Evolutionary conservation across 441 rosid genomes (phyloP).

Genomic region (Populus hybrid): DNA sequence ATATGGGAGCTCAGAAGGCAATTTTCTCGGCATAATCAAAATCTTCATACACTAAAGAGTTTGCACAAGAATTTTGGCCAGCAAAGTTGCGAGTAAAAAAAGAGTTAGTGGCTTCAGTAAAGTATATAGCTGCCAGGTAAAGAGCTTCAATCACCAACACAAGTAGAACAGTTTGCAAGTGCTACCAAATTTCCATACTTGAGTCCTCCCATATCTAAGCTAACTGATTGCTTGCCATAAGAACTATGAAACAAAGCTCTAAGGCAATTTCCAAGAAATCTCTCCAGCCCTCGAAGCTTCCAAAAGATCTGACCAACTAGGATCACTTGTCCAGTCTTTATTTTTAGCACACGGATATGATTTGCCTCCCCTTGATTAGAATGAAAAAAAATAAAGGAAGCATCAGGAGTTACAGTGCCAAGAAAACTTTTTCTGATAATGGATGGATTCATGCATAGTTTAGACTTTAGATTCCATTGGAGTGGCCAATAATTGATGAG

Average conservation of each 20-base stretch:
- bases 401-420: constrained; percentile 12
- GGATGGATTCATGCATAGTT: constrained; percentile 3
- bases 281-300: constrained; percentile 1
- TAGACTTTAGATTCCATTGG: constrained; percentile 40
- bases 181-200: neutral
- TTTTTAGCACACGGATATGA: neutral
- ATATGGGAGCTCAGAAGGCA: constrained; percentile 3
- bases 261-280: neutral
- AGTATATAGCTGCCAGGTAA: neutral
- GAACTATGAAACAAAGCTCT: neutral
- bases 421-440: constrained; percentile 2
- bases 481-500: constrained; percentile 38
- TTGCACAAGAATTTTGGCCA: neutral
- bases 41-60: neutral
- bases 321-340: neutral
- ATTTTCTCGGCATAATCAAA: neutral
- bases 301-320: neutral
- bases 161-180: neutral
- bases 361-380: neutral
- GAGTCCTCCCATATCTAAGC: neutral
- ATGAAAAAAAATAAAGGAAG: neutral
- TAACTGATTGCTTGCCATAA: neutral
- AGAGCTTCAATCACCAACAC: neutral
- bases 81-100: constrained; percentile 1
- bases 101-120: neutral